phyloP scores from a whole-genome alignment of 1,139 yeast genomes.

The Magnusiomyces tetraspermus region DNA sequence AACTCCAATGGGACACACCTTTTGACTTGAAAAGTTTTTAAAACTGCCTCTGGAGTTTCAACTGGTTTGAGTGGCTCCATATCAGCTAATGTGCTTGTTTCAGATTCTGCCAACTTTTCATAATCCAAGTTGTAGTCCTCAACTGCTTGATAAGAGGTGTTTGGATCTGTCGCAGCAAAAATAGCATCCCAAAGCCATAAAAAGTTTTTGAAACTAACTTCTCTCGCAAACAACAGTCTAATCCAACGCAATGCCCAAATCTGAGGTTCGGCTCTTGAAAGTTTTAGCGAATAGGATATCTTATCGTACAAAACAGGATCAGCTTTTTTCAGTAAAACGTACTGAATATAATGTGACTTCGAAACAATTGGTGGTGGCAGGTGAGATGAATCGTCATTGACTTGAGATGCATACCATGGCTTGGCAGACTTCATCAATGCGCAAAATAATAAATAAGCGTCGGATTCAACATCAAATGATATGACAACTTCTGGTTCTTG shows the following conservation, averaged over 20 bases:
- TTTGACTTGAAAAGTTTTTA: not conserved
- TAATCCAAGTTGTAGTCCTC: slow-evolving; percentile 21
- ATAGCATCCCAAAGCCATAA: slow-evolving; percentile 33
- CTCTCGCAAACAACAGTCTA: slow-evolving; percentile 44
- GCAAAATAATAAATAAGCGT: slow-evolving; percentile 28
- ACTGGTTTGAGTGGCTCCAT: not conserved
- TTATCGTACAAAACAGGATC: slow-evolving; percentile 29
- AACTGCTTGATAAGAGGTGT: not conserved
- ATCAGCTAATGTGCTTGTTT: not conserved
- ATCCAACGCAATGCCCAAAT: slow-evolving; percentile 53
- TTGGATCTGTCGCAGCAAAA: slow-evolving; percentile 24
- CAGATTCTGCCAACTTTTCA: not conserved
- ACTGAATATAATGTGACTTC: slow-evolving; percentile 28
- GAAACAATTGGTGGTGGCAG: slow-evolving; percentile 25
- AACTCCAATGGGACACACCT: slow-evolving; percentile 3
- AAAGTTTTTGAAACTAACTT: slow-evolving; percentile 32
- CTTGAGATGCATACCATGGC: slow-evolving; percentile 24
- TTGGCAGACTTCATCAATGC: slow-evolving; percentile 28
- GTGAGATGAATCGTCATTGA: too few relatives aligned
- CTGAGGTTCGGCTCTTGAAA: slow-evolving; percentile 40
- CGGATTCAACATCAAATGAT: slow-evolving; percentile 21
- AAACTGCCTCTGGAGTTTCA: not conserved
- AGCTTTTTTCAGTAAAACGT: slow-evolving; percentile 32
- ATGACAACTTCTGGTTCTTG: too few relatives aligned
- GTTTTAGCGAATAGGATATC: slow-evolving; percentile 9